Percentiles rank a stretch among this genome's conserved stretches.
Conservation (phyloP, 2,329 filamentous ascomycete genomes). For the Nemania sp. region DNA sequence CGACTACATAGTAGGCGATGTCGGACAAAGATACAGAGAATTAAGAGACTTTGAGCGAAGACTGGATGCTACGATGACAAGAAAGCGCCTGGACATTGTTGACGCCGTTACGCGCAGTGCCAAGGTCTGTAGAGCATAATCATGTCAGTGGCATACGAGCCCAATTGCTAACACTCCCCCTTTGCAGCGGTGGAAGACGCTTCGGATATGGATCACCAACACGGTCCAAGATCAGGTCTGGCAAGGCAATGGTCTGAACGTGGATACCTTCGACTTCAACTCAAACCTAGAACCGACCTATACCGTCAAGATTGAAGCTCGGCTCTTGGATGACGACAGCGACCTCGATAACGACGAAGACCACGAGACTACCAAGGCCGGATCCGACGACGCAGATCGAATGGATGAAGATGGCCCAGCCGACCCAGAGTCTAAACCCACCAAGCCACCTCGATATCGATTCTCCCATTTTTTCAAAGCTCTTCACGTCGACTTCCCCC, state of each 20-base stretch:
- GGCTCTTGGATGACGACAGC: constrained; percentile 78
- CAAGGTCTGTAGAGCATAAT: constrained; percentile 63
- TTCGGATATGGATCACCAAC: constrained; percentile 95
- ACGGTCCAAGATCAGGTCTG: constrained; percentile 94
- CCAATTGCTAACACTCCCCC: constrained; percentile 34
- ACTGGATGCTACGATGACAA: constrained; percentile 91
- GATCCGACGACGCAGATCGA: constrained; percentile 61
- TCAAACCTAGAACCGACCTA: constrained; percentile 83
- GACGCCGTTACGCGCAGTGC: constrained; percentile 81
- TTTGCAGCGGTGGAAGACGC: constrained; percentile 77
- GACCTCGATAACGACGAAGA: constrained; percentile 61
- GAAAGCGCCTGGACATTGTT: constrained; percentile 90
- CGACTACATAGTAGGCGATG: constrained; percentile 83
- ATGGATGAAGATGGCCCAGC: constrained; percentile 70
- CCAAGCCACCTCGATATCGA: constrained; percentile 61
- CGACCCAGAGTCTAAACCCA: constrained; percentile 52
- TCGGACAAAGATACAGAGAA: constrained; percentile 83
- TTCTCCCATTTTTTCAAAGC: constrained; percentile 86
- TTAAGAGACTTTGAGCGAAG: constrained; percentile 88
- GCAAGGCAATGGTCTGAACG: constrained; percentile 78
- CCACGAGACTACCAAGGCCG: constrained; percentile 60
- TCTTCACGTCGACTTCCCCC: constrained; percentile 80
- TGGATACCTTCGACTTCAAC: constrained; percentile 84
- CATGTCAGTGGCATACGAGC: background rate
- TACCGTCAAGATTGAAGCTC: constrained; percentile 91